These are phyloP conservation scores for Verbena officinalis DNA, from an alignment of 257 asterid genomes.

Conservation along the genomic window DNA sequence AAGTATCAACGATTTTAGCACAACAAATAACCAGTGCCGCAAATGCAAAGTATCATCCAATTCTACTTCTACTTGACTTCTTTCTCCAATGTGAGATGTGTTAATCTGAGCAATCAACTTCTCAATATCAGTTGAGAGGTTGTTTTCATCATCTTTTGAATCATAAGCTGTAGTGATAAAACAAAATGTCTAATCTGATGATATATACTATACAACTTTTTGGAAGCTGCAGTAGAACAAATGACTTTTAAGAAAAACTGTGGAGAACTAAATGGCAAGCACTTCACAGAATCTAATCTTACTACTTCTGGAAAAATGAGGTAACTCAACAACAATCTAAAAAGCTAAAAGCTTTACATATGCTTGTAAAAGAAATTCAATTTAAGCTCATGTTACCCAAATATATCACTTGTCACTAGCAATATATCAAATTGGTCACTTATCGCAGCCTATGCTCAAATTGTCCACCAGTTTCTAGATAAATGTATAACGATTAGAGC, in stretches of 20 bases:
- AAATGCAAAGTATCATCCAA: too few relatives aligned
- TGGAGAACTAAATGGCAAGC: conserved; percentile 30
- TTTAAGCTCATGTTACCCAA: not conserved
- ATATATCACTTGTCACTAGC: not conserved
- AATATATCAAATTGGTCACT: not conserved
- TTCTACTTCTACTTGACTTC: too few relatives aligned
- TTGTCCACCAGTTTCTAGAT: not conserved
- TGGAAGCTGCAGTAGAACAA: not conserved
- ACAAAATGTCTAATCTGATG: too few relatives aligned
- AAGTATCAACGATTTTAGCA: not conserved
- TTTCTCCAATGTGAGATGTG: too few relatives aligned
- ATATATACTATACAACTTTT: not conserved
- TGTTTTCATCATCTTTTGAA: too few relatives aligned
- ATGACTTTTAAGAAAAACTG: not conserved
- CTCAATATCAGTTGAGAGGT: too few relatives aligned
- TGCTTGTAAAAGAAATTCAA: not conserved
- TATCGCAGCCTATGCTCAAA: not conserved
- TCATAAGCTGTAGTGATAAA: too few relatives aligned
- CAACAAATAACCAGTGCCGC: not conserved
- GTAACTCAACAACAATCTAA: conserved; percentile 28
- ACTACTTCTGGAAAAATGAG: conserved; percentile 33
- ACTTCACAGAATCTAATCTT: conserved; percentile 28
- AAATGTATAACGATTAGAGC: too few relatives aligned
- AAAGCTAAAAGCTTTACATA: conserved; percentile 20
- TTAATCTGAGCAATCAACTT: too few relatives aligned